These are phyloP conservation scores for Penicillium paxilli DNA, from an alignment of 495 filamentous ascomycete genomes.

Conservation along the genomic window DNA sequence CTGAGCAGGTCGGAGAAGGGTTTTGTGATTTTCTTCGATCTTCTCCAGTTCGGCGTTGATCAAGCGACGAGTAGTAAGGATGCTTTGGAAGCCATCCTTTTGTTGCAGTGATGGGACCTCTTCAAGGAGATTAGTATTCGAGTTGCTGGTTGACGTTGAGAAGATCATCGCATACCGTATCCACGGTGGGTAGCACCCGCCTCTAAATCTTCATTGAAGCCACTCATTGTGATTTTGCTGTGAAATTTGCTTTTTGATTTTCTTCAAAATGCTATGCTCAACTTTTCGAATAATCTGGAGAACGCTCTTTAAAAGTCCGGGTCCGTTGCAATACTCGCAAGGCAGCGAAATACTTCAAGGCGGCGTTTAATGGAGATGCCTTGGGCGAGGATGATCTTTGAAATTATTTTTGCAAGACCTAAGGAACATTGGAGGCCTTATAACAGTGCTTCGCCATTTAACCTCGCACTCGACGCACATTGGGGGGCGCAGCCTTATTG, in stretches of 20 bases:
- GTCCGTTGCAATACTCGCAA: too few relatives aligned
- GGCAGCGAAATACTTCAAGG: background rate
- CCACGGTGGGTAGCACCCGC: background rate
- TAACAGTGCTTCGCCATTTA: background rate
- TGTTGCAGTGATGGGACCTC: background rate
- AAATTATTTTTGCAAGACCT: background rate
- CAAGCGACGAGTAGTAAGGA: background rate
- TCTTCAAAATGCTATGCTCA: too few relatives aligned
- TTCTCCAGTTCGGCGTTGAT: background rate
- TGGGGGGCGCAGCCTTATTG: background rate
- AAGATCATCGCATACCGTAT: background rate
- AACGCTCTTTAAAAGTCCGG: background rate
- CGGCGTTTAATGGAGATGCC: background rate
- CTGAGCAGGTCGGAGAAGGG: slow-evolving; percentile 11
- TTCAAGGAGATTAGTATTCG: background rate
- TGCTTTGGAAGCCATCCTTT: background rate
- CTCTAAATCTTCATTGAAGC: background rate
- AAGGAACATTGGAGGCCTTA: background rate
- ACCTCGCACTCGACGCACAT: background rate
- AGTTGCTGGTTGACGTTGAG: background rate
- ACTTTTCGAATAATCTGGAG: too few relatives aligned
- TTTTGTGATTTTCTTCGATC: background rate
- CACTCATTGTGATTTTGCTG: background rate
- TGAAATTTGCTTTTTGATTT: background rate
- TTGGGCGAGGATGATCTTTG: background rate